Evolutionary conservation across 768 basidiomycete genomes (phyloP).

Genomic region (Leccinum aurantiacum): DNA sequence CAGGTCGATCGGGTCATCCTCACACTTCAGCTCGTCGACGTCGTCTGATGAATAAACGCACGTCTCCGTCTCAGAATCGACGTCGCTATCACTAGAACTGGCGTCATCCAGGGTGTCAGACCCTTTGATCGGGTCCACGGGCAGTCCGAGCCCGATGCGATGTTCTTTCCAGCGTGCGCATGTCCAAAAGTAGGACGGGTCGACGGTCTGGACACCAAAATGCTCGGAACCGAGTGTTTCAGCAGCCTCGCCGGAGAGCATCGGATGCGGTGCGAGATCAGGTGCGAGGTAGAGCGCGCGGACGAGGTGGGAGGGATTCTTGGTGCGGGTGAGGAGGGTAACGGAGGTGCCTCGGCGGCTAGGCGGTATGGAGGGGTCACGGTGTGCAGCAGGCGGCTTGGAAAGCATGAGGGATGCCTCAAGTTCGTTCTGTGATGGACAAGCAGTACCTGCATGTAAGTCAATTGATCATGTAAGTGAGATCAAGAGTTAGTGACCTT

Average conservation of each 20-base stretch:
- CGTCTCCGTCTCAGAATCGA: slow-evolving; percentile 9
- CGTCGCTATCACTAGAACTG: slow-evolving; percentile 5
- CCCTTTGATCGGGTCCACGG: slow-evolving; percentile 58
- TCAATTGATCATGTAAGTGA: neutral
- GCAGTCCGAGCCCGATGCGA: slow-evolving; percentile 67
- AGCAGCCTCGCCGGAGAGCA: slow-evolving; percentile 65
- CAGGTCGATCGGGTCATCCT: slow-evolving; percentile 44
- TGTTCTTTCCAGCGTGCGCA: slow-evolving; percentile 76
- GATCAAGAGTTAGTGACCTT: slow-evolving; percentile 46
- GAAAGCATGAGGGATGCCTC: slow-evolving; percentile 83
- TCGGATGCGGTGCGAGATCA: slow-evolving; percentile 57
- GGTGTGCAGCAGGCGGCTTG: slow-evolving; percentile 63
- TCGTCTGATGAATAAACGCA: slow-evolving; percentile 19
- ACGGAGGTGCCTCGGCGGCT: slow-evolving; percentile 62
- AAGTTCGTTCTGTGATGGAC: slow-evolving; percentile 63
- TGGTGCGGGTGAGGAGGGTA: slow-evolving; percentile 63
- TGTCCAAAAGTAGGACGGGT: slow-evolving; percentile 80
- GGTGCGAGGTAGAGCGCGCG: slow-evolving; percentile 73
- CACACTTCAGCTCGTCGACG: slow-evolving; percentile 2
- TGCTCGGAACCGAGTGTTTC: slow-evolving; percentile 55
- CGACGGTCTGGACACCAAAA: slow-evolving; percentile 58
- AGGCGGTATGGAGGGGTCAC: slow-evolving; percentile 48
- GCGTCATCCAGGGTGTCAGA: slow-evolving; percentile 5
- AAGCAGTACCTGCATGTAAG: neutral
- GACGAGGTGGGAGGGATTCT: slow-evolving; percentile 73